A percentile compares a stretch with the other conserved stretches of the same genome.
Evolutionary conservation across 2,329 filamentous ascomycete species (phyloP).

Genomic region (Trichocomaceae sp.): DNA sequence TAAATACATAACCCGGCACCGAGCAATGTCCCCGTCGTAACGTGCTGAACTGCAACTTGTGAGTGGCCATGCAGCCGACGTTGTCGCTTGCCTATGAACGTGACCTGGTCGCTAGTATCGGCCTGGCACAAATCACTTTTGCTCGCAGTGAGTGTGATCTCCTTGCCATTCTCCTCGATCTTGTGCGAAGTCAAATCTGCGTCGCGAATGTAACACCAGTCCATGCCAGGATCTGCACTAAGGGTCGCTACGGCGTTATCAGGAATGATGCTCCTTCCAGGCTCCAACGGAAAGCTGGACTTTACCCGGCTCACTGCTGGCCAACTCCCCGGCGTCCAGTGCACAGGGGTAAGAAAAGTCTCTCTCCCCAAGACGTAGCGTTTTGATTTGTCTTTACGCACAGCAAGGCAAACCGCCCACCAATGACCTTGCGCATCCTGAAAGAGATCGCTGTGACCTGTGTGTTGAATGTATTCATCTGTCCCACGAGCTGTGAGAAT

Average conservation of each 20-base stretch:
- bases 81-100: conserved; percentile 24
- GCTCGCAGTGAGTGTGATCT: conserved; percentile 11
- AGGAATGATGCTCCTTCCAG: not conserved
- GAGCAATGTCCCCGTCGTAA: not conserved
- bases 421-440: conserved; percentile 46
- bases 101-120: conserved; percentile 15
- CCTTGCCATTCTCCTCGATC: conserved; percentile 8
- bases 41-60: conserved; percentile 9
- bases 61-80: conserved; percentile 16
- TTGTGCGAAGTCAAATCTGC: conserved; percentile 17
- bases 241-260: not conserved
- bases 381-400: conserved; percentile 24
- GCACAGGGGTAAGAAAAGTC: conserved; percentile 44
- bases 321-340: conserved; percentile 46
- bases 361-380: conserved; percentile 53
- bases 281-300: conserved; percentile 13
- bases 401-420: conserved; percentile 45
- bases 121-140: conserved; percentile 16
- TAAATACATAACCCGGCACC: conserved; percentile 17
- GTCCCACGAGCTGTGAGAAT: conserved; percentile 38
- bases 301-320: conserved; percentile 26
- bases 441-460: conserved; percentile 54
- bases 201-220: conserved; percentile 23
- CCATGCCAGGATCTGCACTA: conserved; percentile 15
- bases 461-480: conserved; percentile 42